Percentiles rank a stretch among this genome's conserved stretches.
Conservation (phyloP, 2,329 filamentous ascomycete species). For the Xylariomycetidae sp. region DNA sequence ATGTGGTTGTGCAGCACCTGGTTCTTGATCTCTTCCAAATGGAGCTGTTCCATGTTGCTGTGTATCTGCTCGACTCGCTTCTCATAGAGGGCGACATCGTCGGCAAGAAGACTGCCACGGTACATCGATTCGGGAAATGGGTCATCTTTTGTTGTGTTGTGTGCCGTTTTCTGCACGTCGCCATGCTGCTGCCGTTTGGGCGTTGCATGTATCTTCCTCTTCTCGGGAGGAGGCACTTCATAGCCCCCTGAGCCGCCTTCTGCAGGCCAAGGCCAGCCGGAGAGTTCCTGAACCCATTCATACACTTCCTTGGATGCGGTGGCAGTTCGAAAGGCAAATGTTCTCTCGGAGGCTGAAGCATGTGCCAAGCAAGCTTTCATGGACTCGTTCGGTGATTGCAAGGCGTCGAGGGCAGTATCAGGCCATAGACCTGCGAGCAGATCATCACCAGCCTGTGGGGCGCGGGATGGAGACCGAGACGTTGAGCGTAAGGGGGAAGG, state of each 20-base stretch:
- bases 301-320: conserved; percentile 64
- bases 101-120: conserved; percentile 64
- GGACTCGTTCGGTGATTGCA: conserved; percentile 46
- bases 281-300: conserved; percentile 69
- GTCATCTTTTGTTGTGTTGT: too few species aligned
- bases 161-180: too few species aligned
- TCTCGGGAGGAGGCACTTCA: conserved; percentile 38
- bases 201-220: conserved; percentile 35
- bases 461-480: conserved; percentile 41
- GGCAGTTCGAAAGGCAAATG: conserved; percentile 65
- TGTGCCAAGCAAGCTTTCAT: conserved; percentile 55
- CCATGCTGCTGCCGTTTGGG: too few species aligned
- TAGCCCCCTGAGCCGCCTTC: conserved; percentile 47
- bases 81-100: conserved; percentile 63
- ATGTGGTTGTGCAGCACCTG: conserved; percentile 80
- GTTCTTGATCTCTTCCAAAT: conserved; percentile 82
- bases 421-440: conserved; percentile 58
- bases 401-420: conserved; percentile 52
- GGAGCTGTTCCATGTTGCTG: conserved; percentile 60
- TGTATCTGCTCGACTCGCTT: conserved; percentile 67
- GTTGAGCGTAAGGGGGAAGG: conserved; percentile 33
- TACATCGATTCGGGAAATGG: too few species aligned
- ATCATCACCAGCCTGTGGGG: conserved; percentile 43
- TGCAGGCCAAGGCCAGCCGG: conserved; percentile 51
- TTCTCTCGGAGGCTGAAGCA: conserved; percentile 59